Evolutionary conservation across 768 basidiomycete species (phyloP), one percentile per base, ranked within the genome.

Genomic region (Serendipita indica): DNA sequence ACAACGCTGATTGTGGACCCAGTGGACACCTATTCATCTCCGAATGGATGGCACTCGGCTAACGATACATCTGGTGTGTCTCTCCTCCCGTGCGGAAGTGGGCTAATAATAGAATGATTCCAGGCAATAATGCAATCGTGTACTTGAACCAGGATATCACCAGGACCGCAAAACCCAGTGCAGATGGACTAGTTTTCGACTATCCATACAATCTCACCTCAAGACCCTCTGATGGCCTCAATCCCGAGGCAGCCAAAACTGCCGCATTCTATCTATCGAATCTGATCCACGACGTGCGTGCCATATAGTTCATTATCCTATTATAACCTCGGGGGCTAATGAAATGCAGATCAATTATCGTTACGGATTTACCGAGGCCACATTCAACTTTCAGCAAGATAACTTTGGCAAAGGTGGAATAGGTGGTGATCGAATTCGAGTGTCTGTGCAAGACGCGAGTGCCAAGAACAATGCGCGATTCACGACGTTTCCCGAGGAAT

Each of bases 21-120:
- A 16, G 45, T 67, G 67, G 73, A 73, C 62, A 64, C 59, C 16
- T 62, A 68, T 12, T 71, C 71, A 12, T 69, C 69, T 12, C 74
- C 73, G n/a, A 64, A 66, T 22, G 73, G 73, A 3, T 75, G 74
- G 74, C 72, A 73, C 63, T 58, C 65, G 14, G 66, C 58, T 12
- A 45, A 61, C 63, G 68, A 68, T 39, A 60, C 58, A 20, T 54
- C 64, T 25, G 72, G 20, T 32, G 14, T 13, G 30, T 25, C 20
- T 12, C 39, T 20, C 45, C 28, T 10, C 12, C 22, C 39, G 22
- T 28, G 25, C n/a, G 5, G 5, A 10, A 22, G 3, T 25, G 3
- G 20, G 28, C 27, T 7, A 4, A 16, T 25, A 33, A 13, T 30
- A 35, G 30, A 35, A 41, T 41, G 22, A 32, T 33, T 5, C 18